Evolutionary conservation across 2,329 filamentous ascomycete species (phyloP).

Genomic region (Epichloe coenophiala): DNA sequence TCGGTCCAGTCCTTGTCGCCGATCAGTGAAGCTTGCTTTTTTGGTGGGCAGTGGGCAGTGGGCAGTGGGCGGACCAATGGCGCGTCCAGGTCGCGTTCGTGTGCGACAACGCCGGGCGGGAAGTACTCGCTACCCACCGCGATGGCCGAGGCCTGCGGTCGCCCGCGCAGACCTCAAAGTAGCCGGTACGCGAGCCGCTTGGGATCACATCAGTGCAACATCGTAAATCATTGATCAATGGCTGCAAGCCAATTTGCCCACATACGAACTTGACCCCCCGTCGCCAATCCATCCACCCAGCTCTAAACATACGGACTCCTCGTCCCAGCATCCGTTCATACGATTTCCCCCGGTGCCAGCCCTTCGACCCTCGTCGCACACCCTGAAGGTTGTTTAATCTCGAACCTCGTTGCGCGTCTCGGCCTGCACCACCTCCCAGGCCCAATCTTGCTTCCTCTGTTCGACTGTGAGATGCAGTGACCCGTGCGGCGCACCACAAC

Average conservation of each 20-base stretch:
- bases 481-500: conserved; percentile 9
- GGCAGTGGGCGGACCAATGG: background rate
- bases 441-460: conserved; percentile 1
- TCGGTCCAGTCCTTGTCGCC: background rate
- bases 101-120: background rate
- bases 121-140: background rate
- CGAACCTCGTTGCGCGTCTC: conserved; percentile 1
- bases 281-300: background rate
- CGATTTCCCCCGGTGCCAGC: background rate
- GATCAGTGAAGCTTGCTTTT: background rate
- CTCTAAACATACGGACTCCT: background rate
- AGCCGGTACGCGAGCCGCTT: background rate
- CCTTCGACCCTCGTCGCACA: background rate
- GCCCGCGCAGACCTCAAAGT: background rate
- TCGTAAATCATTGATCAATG: too few species aligned
- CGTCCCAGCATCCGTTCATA: background rate
- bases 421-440: background rate
- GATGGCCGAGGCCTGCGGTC: too few species aligned
- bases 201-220: background rate
- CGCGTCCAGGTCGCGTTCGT: conserved; percentile 1
- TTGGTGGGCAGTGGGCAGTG: too few species aligned
- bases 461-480: conserved; percentile 12
- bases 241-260: too few species aligned
- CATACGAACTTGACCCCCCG: too few species aligned
- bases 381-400: background rate